Conservation (phyloP, 768 basidiomycete species). For the Mycena floridula region DNA sequence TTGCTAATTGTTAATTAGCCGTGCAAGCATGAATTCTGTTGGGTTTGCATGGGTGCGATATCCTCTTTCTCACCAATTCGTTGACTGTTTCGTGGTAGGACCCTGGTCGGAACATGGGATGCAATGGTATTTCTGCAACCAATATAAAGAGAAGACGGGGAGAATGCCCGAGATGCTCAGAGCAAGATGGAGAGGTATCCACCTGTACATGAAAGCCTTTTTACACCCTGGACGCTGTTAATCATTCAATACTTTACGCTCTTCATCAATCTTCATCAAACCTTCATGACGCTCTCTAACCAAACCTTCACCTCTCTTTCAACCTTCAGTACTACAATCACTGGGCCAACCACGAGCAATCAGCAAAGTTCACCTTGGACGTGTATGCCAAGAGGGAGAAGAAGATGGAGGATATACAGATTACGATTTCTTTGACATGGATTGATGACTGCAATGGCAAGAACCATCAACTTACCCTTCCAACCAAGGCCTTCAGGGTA, state of each 20-base stretch:
- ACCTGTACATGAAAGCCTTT: constrained; percentile 53
- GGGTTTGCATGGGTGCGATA: constrained; percentile 99
- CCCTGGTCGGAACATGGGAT: constrained; percentile 98
- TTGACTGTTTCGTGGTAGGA: no score
- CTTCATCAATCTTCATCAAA: no score
- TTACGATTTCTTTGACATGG: constrained; percentile 88
- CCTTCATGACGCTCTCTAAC: no score
- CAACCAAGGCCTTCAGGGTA: no score
- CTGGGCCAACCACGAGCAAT: constrained; percentile 99
- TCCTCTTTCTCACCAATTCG: no score
- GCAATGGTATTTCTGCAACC: constrained; percentile 96
- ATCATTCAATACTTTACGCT: no score
- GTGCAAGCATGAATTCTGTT: constrained; percentile 97
- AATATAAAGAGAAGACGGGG: constrained; percentile 87
- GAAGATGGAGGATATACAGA: constrained; percentile 99
- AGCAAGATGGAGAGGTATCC: constrained; percentile 93
- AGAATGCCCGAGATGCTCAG: constrained; percentile 88
- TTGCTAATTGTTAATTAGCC: not conserved
- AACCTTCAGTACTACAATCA: constrained; percentile 95
- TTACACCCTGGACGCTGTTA: not conserved
- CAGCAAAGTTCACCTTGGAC: constrained; percentile 92
- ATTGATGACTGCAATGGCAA: no score
- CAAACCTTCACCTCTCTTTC: no score
- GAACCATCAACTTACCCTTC: no score
- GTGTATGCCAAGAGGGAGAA: constrained; percentile 95